A percentile compares a stretch with the other conserved stretches of the same genome.
phyloP scores from a whole-genome alignment of 2,329 filamentous ascomycete genomes.

The Fusarium piperis region DNA sequence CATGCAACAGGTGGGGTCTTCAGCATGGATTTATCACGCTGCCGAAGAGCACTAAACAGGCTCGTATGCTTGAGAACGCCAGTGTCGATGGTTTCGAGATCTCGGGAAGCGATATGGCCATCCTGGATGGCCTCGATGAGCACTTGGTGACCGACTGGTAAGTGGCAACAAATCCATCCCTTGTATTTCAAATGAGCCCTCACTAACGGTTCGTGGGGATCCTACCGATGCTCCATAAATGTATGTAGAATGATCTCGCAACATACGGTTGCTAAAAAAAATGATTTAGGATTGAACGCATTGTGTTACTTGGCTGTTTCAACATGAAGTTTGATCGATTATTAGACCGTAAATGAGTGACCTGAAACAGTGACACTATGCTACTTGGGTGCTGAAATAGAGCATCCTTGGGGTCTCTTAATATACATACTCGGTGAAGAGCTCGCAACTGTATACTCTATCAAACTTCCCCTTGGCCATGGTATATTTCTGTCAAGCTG shows the following conservation, averaged over 20 bases:
- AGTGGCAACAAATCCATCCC: constrained; percentile 16
- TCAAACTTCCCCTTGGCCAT: not conserved
- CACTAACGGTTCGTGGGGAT: constrained; percentile 38
- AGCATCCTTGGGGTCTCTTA: not conserved
- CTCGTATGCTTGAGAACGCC: constrained; percentile 73
- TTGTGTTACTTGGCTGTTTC: not conserved
- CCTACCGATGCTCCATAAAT: constrained; percentile 42
- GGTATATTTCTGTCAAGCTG: not conserved
- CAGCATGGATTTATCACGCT: constrained; percentile 78
- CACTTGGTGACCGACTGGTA: constrained; percentile 76
- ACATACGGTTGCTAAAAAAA: not conserved
- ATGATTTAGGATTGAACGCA: not conserved
- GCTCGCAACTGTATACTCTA: accelerated
- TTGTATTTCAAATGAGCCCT: not conserved
- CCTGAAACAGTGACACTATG: not conserved
- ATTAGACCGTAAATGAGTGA: too few relatives aligned
- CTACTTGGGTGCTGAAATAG: not conserved
- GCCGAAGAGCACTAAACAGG: constrained; percentile 74
- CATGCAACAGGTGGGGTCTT: constrained; percentile 70
- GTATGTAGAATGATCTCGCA: not conserved
- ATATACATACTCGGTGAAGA: not conserved
- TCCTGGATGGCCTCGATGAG: constrained; percentile 74
- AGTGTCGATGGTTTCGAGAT: constrained; percentile 70
- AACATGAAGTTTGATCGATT: not conserved
- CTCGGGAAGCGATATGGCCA: constrained; percentile 68